Conservation (phyloP, 148 eudicot species). For the Amaranthus palmeri region DNA sequence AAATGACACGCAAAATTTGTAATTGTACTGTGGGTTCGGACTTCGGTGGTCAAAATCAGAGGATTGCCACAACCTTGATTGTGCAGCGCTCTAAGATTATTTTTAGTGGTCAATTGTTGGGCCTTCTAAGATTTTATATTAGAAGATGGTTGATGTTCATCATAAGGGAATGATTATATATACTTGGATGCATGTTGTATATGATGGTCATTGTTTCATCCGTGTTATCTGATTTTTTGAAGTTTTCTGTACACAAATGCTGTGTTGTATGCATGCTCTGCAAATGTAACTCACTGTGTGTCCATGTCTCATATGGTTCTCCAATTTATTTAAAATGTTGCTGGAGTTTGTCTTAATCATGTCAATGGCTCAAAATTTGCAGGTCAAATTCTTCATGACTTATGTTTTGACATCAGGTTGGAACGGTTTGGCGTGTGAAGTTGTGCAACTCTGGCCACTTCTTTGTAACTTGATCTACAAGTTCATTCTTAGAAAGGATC, state of each 20-base stretch:
- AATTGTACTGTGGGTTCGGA: too few relatives aligned
- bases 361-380: constrained; percentile 25
- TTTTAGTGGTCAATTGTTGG: too few relatives aligned
- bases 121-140: too few relatives aligned
- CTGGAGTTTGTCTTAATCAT: background rate
- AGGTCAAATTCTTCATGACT: constrained; percentile 85
- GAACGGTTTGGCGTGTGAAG: constrained; percentile 88
- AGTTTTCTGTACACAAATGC: background rate
- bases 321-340: background rate
- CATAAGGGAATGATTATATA: too few relatives aligned
- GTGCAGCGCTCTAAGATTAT: too few relatives aligned
- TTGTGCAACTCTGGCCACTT: constrained; percentile 77
- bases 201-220: too few relatives aligned
- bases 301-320: background rate
- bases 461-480: constrained; percentile 46
- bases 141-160: too few relatives aligned
- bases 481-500: constrained; percentile 48
- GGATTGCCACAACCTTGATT: too few relatives aligned
- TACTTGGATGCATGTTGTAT: too few relatives aligned
- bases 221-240: background rate
- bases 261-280: constrained; percentile 5
- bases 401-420: constrained; percentile 95
- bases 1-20: too few relatives aligned
- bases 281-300: too few relatives aligned
- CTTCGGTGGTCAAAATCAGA: too few relatives aligned